These are phyloP conservation scores for Cytospora piceae DNA, from an alignment of 2,329 filamentous ascomycete species.

Conservation along the genomic window DNA sequence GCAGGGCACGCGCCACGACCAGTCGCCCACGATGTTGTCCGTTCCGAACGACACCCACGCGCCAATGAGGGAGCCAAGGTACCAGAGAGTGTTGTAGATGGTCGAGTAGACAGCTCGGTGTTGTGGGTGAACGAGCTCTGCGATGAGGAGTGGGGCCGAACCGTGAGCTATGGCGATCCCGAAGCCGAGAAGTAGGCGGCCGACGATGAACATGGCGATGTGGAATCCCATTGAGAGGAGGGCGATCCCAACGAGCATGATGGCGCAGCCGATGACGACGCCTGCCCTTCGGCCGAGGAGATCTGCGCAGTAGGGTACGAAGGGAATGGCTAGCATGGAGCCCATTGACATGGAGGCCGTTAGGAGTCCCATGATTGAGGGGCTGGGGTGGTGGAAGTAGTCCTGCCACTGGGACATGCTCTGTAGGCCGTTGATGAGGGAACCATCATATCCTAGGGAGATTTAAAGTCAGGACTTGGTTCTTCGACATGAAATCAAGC, in stretches of 20 bases:
- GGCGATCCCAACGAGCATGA: slow-evolving; percentile 47
- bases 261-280: slow-evolving; percentile 47
- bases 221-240: slow-evolving; percentile 44
- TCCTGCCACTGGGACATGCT: slow-evolving; percentile 48
- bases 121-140: slow-evolving; percentile 45
- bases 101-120: slow-evolving; percentile 41
- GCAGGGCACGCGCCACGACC: slow-evolving; percentile 28
- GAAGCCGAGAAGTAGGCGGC: slow-evolving; percentile 43
- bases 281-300: slow-evolving; percentile 48
- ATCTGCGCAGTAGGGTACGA: slow-evolving; percentile 52
- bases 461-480: not conserved
- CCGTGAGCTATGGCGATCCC: slow-evolving; percentile 35
- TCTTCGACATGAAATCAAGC: not conserved
- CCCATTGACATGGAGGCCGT: slow-evolving; percentile 51
- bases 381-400: slow-evolving; percentile 39
- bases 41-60: slow-evolving; percentile 35
- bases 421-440: slow-evolving; percentile 52
- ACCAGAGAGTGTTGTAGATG: slow-evolving; percentile 39
- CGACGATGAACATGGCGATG: slow-evolving; percentile 46
- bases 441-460: slow-evolving; percentile 44
- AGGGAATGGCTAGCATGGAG: slow-evolving; percentile 48
- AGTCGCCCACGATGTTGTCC: slow-evolving; percentile 24
- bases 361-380: slow-evolving; percentile 46
- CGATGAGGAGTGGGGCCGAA: slow-evolving; percentile 35
- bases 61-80: slow-evolving; percentile 37